Evolutionary conservation across 352 stramenopile genomes (phyloP), one percentile per base, ranked within the genome.

Genomic region (Plasmopara muralis): DNA sequence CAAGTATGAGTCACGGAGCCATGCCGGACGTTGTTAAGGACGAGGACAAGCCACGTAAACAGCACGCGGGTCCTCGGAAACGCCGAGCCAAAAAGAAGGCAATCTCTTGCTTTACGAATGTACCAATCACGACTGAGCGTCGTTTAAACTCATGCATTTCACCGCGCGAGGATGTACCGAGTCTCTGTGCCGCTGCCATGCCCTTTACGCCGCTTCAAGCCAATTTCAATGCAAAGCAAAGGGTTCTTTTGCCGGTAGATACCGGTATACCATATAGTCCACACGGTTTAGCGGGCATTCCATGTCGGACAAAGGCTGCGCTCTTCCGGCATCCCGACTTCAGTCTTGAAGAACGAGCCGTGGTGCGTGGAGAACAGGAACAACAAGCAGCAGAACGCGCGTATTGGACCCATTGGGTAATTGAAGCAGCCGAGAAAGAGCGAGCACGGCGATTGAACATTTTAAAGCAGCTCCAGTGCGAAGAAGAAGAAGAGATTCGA

Each of bases 351-450:
- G 62, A 70, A 14, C 28, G 50, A 25, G 57, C 41, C 0, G 10
- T 41, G 25, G 14, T 64, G 2, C 29, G 25, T 29, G 50, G 43
- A 46, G 62, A 67, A 55, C 43, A 70, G 28, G 44, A 60, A 29
- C 58, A 70, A 10, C 57, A 67, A 15, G 53, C 62, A 5, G 53
- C 53, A 0, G 79, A 89, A 53, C 77, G 79, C 6, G 68, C 73
- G 4, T 93, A 87, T 55, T 93, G 83, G 83, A 89, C 79, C 6
- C 59, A 81, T 38, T 93, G 72, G 72, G 83, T 85, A 33, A 90
- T 93, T 43, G 74, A 87, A 35, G 83, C 78, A 0, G 83, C 83
- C 0, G 83, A 93, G 44, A 84, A 90, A 39, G 83, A 93, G 48
- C 72, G 83, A 37, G 48, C 76, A 29, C 60, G 83, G n/a, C 64